Evolutionary conservation across 2,329 filamentous ascomycete species (phyloP), one percentile per base, ranked within the genome.

Genomic region (Myriangium duriaei): DNA sequence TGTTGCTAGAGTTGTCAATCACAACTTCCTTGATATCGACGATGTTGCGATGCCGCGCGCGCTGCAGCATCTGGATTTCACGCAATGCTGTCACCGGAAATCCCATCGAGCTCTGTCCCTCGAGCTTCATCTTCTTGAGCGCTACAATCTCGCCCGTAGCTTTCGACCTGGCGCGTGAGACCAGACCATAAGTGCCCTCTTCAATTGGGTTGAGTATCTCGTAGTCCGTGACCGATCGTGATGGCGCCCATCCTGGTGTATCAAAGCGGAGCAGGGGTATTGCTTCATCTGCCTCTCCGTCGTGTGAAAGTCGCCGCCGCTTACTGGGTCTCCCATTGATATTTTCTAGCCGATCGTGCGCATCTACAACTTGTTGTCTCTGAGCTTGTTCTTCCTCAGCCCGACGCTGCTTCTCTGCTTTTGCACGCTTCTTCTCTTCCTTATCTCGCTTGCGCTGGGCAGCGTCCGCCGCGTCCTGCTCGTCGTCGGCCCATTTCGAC

Each of bases 141-240:
- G 91, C 91, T 13, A 96, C 87, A 5, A 98, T 71, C 41, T 79
- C 73, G 21, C 82, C 81, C 0, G 82, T 88, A 3, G 67, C 63
- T 19, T 71, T 67, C 50, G 92, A 80, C 44, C 71, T 78, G 10
- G 86, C 91, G 41, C 91, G 72, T 39, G 87, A 87, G 4, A 98
- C 91, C 73, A 79, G 88, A 32, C 91, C 91, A 59, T 98, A 98
- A 6, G 86, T 86, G 24, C 91, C 91, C 64, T 98, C 91, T 60
- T 96, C 91, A 51, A 98, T 98, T 56, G 91, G 82, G 59, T 98
- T 98, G 41, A 98, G 68, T 49, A 83, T 81, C 52, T 95, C 83
- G 62, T 87, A 98, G 53, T 84, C 79, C 53, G 88, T 81, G 16
- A 93, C 80, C 55, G 82, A 82, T 43, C 81, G 71, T 53, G 80